Percentiles rank a stretch among this genome's conserved stretches.
These are phyloP conservation scores for Aspergillus carlsbadensis DNA, from an alignment of 495 filamentous ascomycete species.

Conservation along the genomic window DNA sequence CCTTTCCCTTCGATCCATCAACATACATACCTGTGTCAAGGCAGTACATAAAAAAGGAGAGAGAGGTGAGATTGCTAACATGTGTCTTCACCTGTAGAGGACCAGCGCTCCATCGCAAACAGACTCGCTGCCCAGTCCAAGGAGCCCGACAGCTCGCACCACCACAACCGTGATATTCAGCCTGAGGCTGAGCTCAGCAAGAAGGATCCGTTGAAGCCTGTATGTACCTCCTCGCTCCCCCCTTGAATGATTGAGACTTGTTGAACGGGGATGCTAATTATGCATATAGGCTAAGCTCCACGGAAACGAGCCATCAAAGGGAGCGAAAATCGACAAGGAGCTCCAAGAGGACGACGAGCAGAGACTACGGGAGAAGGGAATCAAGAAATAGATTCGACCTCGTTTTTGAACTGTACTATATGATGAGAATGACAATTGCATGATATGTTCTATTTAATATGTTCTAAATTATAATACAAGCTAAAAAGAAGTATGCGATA, in stretches of 20 bases:
- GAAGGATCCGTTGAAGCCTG: conserved; percentile 67
- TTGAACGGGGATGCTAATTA: neutral
- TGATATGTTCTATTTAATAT: neutral
- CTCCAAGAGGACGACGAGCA: conserved; percentile 69
- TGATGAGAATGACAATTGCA: conserved; percentile 9
- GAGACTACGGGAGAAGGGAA: conserved; percentile 60
- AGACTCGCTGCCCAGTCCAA: conserved; percentile 61
- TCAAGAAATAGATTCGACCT: conserved; percentile 32
- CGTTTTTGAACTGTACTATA: neutral
- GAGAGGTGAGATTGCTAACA: neutral
- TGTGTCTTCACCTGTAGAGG: conserved; percentile 50
- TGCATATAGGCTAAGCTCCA: conserved; percentile 61
- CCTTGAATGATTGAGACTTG: neutral
- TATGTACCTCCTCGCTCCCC: conserved; percentile 39
- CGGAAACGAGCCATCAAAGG: conserved; percentile 68
- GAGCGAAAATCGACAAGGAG: conserved; percentile 70
- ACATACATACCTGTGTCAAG: too few species aligned
- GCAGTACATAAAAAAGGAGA: neutral
- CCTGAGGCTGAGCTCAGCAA: conserved; percentile 57
- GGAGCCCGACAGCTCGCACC: conserved; percentile 33
- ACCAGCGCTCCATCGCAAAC: conserved; percentile 77
- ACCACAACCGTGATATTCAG: conserved; percentile 41
- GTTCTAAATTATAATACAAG: neutral
- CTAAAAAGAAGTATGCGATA: neutral
- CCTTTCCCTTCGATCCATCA: neutral